phyloP scores from a whole-genome alignment of 2,329 filamentous ascomycete species.

The Xylaria digitata region DNA sequence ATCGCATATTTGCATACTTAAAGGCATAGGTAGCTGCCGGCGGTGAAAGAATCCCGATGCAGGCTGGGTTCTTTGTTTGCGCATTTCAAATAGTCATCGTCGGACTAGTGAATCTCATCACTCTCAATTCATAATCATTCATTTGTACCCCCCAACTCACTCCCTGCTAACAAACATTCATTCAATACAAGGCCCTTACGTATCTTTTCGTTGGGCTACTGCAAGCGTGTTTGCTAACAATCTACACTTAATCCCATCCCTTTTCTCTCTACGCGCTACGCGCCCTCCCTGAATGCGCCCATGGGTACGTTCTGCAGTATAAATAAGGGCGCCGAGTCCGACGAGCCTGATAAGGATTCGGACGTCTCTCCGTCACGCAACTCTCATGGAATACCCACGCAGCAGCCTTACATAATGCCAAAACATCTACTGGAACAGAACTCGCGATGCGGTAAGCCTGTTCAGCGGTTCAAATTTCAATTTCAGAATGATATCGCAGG shows the following conservation, averaged over 20 bases:
- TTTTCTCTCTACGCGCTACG: conserved; percentile 16
- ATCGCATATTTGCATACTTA: not conserved
- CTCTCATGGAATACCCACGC: conserved; percentile 18
- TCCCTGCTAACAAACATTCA: not conserved
- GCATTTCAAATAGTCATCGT: not conserved
- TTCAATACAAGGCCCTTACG: not conserved
- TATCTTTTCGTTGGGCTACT: no score
- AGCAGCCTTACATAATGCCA: conserved; percentile 38
- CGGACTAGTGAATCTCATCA: conserved; percentile 17
- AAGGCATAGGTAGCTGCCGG: not conserved
- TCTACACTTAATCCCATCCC: not conserved
- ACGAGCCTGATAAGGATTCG: conserved; percentile 41
- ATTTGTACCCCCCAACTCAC: not conserved
- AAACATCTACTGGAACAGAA: not conserved
- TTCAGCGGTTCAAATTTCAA: conserved; percentile 33
- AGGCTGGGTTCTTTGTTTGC: conserved; percentile 23
- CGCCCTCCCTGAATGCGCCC: conserved; percentile 34
- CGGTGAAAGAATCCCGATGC: conserved; percentile 16
- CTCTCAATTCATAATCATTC: not conserved
- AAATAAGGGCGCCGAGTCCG: conserved; percentile 43
- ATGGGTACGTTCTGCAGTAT: conserved; percentile 46
- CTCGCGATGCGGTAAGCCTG: conserved; percentile 2
- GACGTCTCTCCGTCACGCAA: conserved; percentile 34
- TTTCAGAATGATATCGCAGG: conserved; percentile 40
- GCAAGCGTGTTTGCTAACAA: no score